Evolutionary conservation across 2,329 filamentous ascomycete genomes (phyloP), one percentile per base, ranked within the genome.

Genomic region (Myrmaecium sp.): DNA sequence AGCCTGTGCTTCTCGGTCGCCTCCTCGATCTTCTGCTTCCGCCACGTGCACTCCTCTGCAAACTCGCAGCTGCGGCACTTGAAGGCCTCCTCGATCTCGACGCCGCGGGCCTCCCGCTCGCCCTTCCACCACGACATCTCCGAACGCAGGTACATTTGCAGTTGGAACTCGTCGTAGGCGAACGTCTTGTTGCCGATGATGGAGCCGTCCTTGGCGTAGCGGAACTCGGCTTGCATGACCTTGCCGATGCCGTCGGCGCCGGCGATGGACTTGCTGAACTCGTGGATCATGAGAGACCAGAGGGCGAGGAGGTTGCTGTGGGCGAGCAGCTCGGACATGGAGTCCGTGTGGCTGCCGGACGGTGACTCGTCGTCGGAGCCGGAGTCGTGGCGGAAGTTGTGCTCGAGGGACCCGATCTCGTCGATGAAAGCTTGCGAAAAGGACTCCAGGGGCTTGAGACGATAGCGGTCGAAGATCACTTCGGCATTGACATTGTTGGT

Each of bases 81-180:
- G 53, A 76, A 92, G 0, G 81, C 79, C 39, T 94, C 84, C 41
- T 84, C 74, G 5, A 91, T 64, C 5, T 69, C 62, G 3, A 94
- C 84, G 0, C 86, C 86, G 5, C 63, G 61, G 0, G 83, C 70
- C 26, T 65, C 54, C 10, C 84, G 59, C 39, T 76, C 60, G 1
- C 84, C 86, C 17, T 67, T 69, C 86, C 86, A 95, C 82, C 82
- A 94, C n/a, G 62, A 49, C 66, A 94, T 70, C 35, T 78, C 74
- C 3, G 69, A 62, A 0, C 54, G 44, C 3, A 93, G 47, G 43
- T 91, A 91, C 2, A 49, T 52, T 7, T 74, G 63, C 22, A 94
- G 55, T 3, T 60, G 60, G 1, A 58, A 47, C 0, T 64, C 56
- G 30, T 86, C 75, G 42, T 81, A 80, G 1, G 69, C 58, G 36